phyloP scores from a whole-genome alignment of 108 stramenopile species.

The Conticribra guillardii region DNA sequence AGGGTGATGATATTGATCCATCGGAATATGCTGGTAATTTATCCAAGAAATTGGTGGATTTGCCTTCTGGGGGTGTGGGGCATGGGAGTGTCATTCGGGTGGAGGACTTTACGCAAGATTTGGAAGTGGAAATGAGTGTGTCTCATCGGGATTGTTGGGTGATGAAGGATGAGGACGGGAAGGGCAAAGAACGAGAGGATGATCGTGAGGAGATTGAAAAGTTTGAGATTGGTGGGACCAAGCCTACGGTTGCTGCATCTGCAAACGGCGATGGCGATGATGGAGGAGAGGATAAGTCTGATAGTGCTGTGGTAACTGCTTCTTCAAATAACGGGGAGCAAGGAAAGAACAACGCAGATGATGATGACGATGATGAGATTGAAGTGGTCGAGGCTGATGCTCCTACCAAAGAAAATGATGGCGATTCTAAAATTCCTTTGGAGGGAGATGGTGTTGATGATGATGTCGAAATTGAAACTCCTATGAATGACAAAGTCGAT shows the following conservation, averaged over 20 bases:
- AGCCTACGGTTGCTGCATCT: slow-evolving; percentile 22
- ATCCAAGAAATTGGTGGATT: slow-evolving; percentile 52
- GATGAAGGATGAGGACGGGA: slow-evolving; percentile 38
- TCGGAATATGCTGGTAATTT: slow-evolving; percentile 62
- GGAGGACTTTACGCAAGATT: slow-evolving; percentile 91
- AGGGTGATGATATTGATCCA: slow-evolving; percentile 80
- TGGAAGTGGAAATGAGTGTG: slow-evolving; percentile 81
- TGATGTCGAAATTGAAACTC: slow-evolving; percentile 12
- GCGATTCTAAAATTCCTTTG: slow-evolving; percentile 16
- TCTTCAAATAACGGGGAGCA: background rate
- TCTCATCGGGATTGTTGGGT: slow-evolving; percentile 67
- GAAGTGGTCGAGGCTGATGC: slow-evolving; percentile 16
- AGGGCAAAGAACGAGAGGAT: slow-evolving; percentile 42
- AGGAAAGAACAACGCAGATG: slow-evolving; percentile 4
- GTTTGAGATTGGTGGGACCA: slow-evolving; percentile 71
- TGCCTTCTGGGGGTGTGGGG: slow-evolving; percentile 89
- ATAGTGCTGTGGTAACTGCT: background rate
- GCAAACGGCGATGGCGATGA: background rate
- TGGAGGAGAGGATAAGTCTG: background rate
- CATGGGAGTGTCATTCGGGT: slow-evolving; percentile 83
- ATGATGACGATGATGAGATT: slow-evolving; percentile 41
- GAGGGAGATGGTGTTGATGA: slow-evolving; percentile 7
- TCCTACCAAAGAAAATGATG: slow-evolving; percentile 10
- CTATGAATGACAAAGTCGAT: background rate
- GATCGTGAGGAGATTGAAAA: slow-evolving; percentile 62